phyloP scores from a whole-genome alignment of 805 yeast species.

The Saccharomycopsis sp. region DNA sequence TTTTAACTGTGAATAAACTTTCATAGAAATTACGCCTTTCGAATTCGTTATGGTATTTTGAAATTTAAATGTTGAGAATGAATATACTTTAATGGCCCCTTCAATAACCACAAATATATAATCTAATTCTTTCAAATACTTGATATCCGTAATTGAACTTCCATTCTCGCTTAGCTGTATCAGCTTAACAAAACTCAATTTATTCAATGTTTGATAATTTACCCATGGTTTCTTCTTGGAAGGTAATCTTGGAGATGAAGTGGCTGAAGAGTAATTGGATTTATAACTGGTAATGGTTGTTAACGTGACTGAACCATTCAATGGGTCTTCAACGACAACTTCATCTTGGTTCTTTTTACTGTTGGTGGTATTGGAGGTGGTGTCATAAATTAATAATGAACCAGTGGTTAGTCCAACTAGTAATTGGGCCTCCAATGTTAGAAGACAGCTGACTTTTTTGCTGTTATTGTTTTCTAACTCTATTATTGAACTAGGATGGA shows the following conservation, averaged over 20 bases:
- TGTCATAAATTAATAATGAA: conserved; percentile 1
- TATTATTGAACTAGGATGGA: conserved; percentile 9
- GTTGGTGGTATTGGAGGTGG: conserved; percentile 11
- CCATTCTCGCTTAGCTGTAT: neutral
- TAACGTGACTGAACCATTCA: conserved; percentile 14
- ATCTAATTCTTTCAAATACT: conserved; percentile 9
- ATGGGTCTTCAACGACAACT: conserved; percentile 7
- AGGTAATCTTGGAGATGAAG: neutral
- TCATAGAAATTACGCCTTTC: conserved; percentile 3
- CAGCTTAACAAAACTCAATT: conserved; percentile 1
- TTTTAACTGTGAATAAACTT: conserved; percentile 10
- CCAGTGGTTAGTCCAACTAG: conserved; percentile 12
- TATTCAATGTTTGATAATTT: neutral
- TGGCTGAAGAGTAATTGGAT: neutral
- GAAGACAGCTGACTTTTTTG: conserved; percentile 1
- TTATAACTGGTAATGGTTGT: conserved; percentile 9
- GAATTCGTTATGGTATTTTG: conserved; percentile 1
- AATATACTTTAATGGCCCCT: conserved; percentile 4
- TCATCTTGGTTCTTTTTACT: neutral
- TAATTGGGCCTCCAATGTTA: conserved; percentile 3
- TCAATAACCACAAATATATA: conserved; percentile 11
- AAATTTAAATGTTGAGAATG: conserved; percentile 9
- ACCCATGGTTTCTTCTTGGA: conserved; percentile 1
- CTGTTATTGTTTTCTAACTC: neutral
- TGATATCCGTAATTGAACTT: conserved; percentile 1